Evolutionary conservation across 164 flowering plant species (phyloP).

Genomic region (Vitis cinerea): DNA sequence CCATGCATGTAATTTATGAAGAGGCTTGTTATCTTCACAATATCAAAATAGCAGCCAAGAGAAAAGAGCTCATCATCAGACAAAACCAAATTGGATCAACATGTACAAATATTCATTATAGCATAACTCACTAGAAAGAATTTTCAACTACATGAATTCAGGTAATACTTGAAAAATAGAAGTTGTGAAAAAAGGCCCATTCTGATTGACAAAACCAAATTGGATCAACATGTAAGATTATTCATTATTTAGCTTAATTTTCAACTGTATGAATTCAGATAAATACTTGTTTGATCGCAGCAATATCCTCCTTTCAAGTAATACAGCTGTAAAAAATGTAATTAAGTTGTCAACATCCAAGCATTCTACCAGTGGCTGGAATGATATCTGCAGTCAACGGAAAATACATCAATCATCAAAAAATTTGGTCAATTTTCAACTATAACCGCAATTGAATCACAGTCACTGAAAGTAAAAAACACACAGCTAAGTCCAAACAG

Average conservation of each 20-base stretch:
- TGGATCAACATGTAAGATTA: not conserved
- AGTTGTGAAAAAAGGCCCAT: no score
- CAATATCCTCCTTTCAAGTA: constrained; percentile 90
- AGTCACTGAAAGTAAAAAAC: not conserved
- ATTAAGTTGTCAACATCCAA: constrained; percentile 94
- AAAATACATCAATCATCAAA: constrained; percentile 12
- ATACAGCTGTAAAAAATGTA: constrained; percentile 81
- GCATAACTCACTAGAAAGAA: not conserved
- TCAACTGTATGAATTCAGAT: constrained; percentile 7
- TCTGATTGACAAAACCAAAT: no score
- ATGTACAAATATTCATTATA: not conserved
- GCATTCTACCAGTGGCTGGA: constrained; percentile 92
- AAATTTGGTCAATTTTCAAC: not conserved
- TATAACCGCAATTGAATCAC: not conserved
- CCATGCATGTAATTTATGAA: not conserved
- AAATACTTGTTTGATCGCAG: constrained; percentile 88
- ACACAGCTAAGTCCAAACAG: constrained; percentile 3
- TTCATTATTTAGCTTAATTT: not conserved
- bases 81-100: not conserved
- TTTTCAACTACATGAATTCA: not conserved
- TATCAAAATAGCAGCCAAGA: not conserved
- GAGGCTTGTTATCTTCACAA: not conserved
- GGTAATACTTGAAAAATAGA: no score
- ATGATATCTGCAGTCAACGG: constrained; percentile 71
- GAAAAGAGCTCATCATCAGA: not conserved